These are phyloP conservation scores for Dioscorea alata DNA, from an alignment of 106 monocot species.

Conservation along the genomic window DNA sequence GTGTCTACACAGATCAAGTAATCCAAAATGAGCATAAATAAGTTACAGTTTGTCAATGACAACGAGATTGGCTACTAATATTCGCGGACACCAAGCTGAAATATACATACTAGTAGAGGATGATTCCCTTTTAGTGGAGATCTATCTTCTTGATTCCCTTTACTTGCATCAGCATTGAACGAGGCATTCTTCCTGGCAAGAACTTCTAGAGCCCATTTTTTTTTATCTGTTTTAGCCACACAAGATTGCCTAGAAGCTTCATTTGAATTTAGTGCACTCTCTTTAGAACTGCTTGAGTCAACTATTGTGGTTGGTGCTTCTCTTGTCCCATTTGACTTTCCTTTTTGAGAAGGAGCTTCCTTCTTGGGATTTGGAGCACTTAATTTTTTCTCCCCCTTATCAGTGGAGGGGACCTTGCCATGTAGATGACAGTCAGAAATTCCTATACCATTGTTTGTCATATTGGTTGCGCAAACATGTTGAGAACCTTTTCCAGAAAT, in stretches of 20 bases:
- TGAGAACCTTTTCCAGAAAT: constrained; percentile 11
- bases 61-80: neutral
- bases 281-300: constrained; percentile 15
- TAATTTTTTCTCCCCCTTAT: constrained; percentile 16
- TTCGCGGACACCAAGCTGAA: neutral
- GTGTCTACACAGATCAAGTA: constrained; percentile 44
- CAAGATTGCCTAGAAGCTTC: constrained; percentile 19
- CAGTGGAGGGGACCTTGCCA: constrained; percentile 16
- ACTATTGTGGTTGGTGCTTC: neutral
- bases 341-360: constrained; percentile 21
- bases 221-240: constrained; percentile 59
- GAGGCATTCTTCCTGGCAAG: constrained; percentile 78
- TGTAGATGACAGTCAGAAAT: constrained; percentile 6
- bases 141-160: constrained; percentile 33
- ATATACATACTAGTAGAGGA: constrained; percentile 72
- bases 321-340: constrained; percentile 4
- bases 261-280: constrained; percentile 11
- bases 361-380: constrained; percentile 3
- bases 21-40: neutral
- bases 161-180: constrained; percentile 17
- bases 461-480: neutral
- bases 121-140: constrained; percentile 51
- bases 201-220: constrained; percentile 86
- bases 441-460: constrained; percentile 8
- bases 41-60: constrained; percentile 6